Evolutionary conservation across 192 early-diverging fungal species (phyloP), one percentile per base, ranked within the genome.

Genomic region (Coemansia sp.): DNA sequence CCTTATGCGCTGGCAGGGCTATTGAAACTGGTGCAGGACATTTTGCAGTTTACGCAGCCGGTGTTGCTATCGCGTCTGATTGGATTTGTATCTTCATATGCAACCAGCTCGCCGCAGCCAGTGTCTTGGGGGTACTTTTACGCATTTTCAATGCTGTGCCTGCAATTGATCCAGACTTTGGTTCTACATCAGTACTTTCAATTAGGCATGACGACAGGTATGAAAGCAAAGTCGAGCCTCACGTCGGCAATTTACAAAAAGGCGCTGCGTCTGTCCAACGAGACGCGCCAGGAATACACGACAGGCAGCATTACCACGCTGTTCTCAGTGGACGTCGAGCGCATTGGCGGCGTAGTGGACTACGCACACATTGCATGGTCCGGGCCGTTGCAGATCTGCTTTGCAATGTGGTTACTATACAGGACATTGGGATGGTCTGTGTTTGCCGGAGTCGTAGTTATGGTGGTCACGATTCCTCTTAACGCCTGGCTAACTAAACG

Each of bases 211-310:
- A 86, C 20, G 87, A 59, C 84, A 90, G 58, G 66, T 84, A 21
- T 88, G 86, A 4, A 89, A 90, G 36, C 89, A 92, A 86, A 86
- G 86, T 48, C 72, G 87, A 22, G 88, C 21, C 68, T 93, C 22
- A 86, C 90, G 31, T 86, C 92, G 0, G 87, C 91, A 25, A 89
- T 98, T 25, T 98, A 95, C 71, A 82, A 84, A 46, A 98, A 97
- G 72, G 82, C 92, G 6, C 80, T 98, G 36, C 47, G 75, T 2
- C 85, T 98, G 12, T 93, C 91, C 21, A 93, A 88, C 69, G 79
- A 85, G 15, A 82, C 89, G 26, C 85, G 95, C 8, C 92, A 93
- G 69, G 60, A 75, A 12, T 92, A 89, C 47, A 93, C 92, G 17
- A 87, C 89, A 25, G 91, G 92, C 20, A 88, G 89, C 65, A 90